phyloP scores from a whole-genome alignment of 257 asterid genomes.

The Oldenlandia corymbosa region DNA sequence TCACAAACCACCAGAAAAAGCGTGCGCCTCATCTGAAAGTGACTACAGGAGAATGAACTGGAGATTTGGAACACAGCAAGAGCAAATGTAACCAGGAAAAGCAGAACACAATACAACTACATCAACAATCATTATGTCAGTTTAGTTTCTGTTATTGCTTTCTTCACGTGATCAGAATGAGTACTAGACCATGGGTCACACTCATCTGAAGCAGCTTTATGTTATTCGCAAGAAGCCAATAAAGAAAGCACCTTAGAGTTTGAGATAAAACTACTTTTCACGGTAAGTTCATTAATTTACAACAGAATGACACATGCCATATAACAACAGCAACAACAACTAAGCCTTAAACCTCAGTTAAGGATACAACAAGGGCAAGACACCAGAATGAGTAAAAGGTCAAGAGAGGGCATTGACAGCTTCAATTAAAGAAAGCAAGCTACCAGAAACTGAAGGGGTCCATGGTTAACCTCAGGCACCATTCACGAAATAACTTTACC shows the following conservation, averaged over 20 bases:
- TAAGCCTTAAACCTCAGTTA: neutral
- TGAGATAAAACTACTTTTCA: neutral
- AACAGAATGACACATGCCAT: neutral
- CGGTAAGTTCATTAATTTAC: neutral
- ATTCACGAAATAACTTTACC: conserved; percentile 41
- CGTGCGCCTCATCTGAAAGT: neutral
- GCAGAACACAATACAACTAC: too few relatives aligned
- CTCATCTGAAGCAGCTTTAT: neutral
- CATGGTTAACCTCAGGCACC: neutral
- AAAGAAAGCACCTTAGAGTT: neutral
- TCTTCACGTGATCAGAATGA: too few relatives aligned
- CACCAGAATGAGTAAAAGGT: neutral
- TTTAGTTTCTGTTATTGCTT: too few relatives aligned
- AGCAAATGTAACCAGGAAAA: neutral
- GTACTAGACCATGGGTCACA: too few relatives aligned
- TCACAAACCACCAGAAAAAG: neutral
- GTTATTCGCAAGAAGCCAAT: neutral
- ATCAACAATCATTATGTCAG: too few relatives aligned
- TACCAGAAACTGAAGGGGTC: neutral
- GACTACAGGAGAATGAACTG: neutral
- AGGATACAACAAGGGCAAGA: neutral
- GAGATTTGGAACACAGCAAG: neutral
- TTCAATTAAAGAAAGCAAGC: neutral
- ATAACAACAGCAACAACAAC: neutral
- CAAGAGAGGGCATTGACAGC: neutral